Base-by-base conservation (phyloP, 352 stramenopile species). In the Globisporangium emineosum region DNA sequence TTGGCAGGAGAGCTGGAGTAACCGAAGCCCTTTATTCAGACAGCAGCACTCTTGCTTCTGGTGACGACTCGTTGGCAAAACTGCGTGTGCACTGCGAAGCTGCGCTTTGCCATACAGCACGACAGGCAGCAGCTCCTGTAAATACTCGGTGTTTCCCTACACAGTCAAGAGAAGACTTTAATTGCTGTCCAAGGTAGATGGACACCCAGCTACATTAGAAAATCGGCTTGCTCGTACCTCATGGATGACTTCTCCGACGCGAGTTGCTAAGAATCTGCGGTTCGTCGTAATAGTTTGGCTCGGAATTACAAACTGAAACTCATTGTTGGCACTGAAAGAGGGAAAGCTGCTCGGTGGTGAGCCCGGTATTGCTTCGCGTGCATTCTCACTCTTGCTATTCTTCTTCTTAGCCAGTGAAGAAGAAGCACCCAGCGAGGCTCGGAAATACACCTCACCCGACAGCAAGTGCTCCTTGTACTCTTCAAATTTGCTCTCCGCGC, bases 1-100 rank as follows among this genome's bases (percentile, higher is more conserved):
- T 57, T 91, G 83, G 19, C 81, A 89, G 2, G 83, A 77, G 29
- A 91, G 57, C 55, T 91, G 83, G 1, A 90, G 69, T 12, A 91
- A 32, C 40, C 69, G 43, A 7, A 84, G 57, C 4, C 68, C 67
- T 60, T 76, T 81, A 8, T 50, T 47, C 10, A 65, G 30, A 43
- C 17, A 37, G 23, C 27, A 66, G 5, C n/a, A 56, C 49, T 43
- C 57, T 19, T 27, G 21, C 33, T 33, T 3, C 19, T 54, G 45
- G 19, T 54, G 25, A 2, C 35, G 60, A 15, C 15, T n/a, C 0
- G 0, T 29, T 50, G 15, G 8, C 5, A 21, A 2, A 7, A 19
- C 19, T 19, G 15, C 29, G 21, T 8, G 33, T n/a, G 27, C 53
- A 8, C 2, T 40, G 19, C 17, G 21, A 1, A 29, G 13, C n/a